Evolutionary conservation across 1,284 basidiomycete genomes (phyloP), one percentile per base, ranked within the genome.

Genomic region (Austropuccinia psidii): DNA sequence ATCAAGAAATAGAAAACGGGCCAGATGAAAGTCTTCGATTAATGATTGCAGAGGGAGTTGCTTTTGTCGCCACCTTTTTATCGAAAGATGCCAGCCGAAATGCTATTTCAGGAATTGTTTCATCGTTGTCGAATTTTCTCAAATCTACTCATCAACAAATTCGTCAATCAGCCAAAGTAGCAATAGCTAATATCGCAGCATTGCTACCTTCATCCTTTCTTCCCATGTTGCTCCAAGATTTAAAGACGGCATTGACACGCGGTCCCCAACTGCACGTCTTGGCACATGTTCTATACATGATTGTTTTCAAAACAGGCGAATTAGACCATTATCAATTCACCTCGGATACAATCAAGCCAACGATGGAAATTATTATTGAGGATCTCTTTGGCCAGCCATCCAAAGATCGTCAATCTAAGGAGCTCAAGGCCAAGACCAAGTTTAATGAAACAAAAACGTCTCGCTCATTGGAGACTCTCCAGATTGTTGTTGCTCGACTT

Each of bases 181-280:
- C 92, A 0, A 82, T 97, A 6, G 88, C 88, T 79, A 90, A 90
- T 74, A 93, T 98, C 66, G 87, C 87, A 2, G 84, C 89, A 35
- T 84, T 85, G 31, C 83, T 96, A 5, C 93, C 92, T 0, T 86
- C 90, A 0, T 80, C 83, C 0, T 91, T 90, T 80, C 86, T 98
- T 3, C 85, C 88, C 0, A 81, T 87, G 27, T 84, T 92, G 31
- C 82, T 98, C 60, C 87, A 86, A 33, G 94, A 98, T 80, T 84
- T 98, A 62, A 86, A 90, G 21, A 87, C 85, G 0, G 90, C 93
- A 0, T 86, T 99, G 19, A 80, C 87, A 65, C 90, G 94, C 11
- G 96, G 96, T 4, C 93, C 96, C 0, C 96, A 98, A 76, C 86
- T 96, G 0, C 94, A 98, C 78, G 87, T 98, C 15, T 84, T 98